These are phyloP conservation scores for Diaporthe capsici DNA, from an alignment of 2,329 filamentous ascomycete species.

Conservation along the genomic window DNA sequence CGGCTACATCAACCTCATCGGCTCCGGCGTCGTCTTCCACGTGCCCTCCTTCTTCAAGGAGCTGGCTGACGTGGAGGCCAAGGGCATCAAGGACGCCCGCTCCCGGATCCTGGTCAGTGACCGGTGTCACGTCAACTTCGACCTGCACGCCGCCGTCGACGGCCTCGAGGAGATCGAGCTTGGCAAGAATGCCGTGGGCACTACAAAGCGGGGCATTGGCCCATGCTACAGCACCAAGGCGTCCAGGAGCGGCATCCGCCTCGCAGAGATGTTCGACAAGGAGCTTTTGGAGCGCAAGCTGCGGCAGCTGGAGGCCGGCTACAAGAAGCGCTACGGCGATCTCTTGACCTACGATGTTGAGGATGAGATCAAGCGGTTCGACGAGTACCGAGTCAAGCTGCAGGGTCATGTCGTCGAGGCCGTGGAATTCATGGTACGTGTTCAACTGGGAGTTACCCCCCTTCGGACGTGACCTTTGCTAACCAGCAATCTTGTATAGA, in stretches of 20 bases:
- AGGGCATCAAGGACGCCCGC: conserved; percentile 68
- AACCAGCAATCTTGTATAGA: neutral
- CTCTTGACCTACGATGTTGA: conserved; percentile 77
- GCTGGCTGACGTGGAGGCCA: conserved; percentile 70
- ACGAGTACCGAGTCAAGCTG: conserved; percentile 70
- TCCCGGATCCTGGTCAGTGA: conserved; percentile 74
- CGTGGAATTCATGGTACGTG: conserved; percentile 70
- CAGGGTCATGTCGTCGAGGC: conserved; percentile 76
- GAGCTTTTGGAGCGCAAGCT: conserved; percentile 77
- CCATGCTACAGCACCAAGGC: conserved; percentile 44
- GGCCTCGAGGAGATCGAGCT: conserved; percentile 74
- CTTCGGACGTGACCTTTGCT: neutral
- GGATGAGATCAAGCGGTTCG: conserved; percentile 75
- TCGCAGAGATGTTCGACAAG: conserved; percentile 78
- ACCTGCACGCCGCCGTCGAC: conserved; percentile 75
- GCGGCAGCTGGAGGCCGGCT: conserved; percentile 71
- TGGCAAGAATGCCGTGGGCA: conserved; percentile 58
- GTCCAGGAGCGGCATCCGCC: conserved; percentile 70
- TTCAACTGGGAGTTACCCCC: conserved; percentile 53
- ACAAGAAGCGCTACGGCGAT: conserved; percentile 78
- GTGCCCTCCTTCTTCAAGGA: conserved; percentile 76
- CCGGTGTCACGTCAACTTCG: conserved; percentile 73
- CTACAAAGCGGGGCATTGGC: conserved; percentile 54
- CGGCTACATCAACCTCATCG: conserved; percentile 79
- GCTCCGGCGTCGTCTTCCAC: conserved; percentile 75